Evolutionary conservation across 176 grass and related monocot species (phyloP), one percentile per base, ranked within the genome.

Genomic region (Rhipidocladum racemiflorum): DNA sequence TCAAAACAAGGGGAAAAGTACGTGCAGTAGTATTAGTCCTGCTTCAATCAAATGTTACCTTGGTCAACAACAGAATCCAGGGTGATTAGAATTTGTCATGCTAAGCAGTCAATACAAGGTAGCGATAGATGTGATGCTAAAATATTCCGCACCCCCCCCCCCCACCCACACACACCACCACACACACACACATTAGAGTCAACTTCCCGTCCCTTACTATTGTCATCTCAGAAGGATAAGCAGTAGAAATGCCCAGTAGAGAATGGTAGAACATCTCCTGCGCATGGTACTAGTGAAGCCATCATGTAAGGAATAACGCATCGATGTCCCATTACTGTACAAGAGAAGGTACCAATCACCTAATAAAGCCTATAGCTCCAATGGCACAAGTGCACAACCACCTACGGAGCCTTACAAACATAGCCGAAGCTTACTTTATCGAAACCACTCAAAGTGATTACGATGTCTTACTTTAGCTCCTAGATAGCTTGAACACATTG

Each of bases 351-450:
- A 59, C 3, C 45, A 10, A 24, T 64, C 42, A 82, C 79, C 77
- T 81, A 77, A 72, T 50, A 86, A 86, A 90, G 66, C 43, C 20
- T 20, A 71, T 32, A 68, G 29, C 23, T 49, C 72, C 61, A 73
- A 48, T 68, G 40, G 72, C n/a, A 71, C 74, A 56, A 60, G 25
- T 16, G 27, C 51, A 78, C 21, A 75, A 39, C 21, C 21, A 75
- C 83, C 78, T 82, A 48, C 9, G 27, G 11, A 55, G 17, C 39
- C 39, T 60, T 64, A 34, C 49, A 34, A 63, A 54, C 13, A 36
- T 32, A 65, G 56, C 35, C 13, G 44, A 90, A 51, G 56, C 72
- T 73, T 46, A 54, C 78, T 77, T 86, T 59, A 65, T 38, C 21
- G 69, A 70, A 56, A 82, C 65, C 39, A 49, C 27, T 70, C 28